These are phyloP conservation scores for Ascosphaera aggregata DNA, from an alignment of 2,329 filamentous ascomycete species.

Conservation along the genomic window DNA sequence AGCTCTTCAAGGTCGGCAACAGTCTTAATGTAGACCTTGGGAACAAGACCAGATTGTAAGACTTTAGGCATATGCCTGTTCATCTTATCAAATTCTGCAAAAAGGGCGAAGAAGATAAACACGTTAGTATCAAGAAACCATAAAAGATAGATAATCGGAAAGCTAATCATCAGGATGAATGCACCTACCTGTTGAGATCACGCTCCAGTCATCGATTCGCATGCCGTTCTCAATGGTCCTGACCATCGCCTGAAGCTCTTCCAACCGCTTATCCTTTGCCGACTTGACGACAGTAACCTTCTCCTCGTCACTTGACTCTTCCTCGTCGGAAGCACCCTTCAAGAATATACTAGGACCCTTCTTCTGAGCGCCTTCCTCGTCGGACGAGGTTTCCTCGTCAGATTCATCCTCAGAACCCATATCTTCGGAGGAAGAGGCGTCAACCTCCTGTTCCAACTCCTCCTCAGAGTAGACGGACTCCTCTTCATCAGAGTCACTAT, in stretches of 20 bases:
- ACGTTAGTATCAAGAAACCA: conserved; percentile 2
- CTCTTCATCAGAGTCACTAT: conserved; percentile 84
- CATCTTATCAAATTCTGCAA: conserved; percentile 74
- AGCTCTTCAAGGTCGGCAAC: conserved; percentile 85
- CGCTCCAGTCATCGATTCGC: conserved; percentile 95
- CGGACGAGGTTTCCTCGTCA: conserved; percentile 29
- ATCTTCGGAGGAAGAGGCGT: conserved; percentile 31
- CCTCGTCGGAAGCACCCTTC: conserved; percentile 51
- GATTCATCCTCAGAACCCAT: conserved; percentile 25
- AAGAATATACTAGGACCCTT: conserved; percentile 67
- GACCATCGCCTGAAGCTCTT: conserved; percentile 79
- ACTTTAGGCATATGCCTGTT: conserved; percentile 70
- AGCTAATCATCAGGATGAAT: not conserved
- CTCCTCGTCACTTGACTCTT: conserved; percentile 69
- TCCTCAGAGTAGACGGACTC: conserved; percentile 59
- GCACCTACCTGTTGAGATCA: conserved; percentile 61
- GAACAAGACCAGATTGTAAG: conserved; percentile 50
- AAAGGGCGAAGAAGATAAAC: conserved; percentile 3
- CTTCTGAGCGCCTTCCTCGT: conserved; percentile 33
- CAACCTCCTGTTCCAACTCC: conserved; percentile 31
- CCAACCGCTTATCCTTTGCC: conserved; percentile 90
- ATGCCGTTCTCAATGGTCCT: conserved; percentile 85
- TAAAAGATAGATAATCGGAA: not conserved
- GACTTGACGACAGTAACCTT: conserved; percentile 75
- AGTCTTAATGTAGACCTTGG: conserved; percentile 81